Evolutionary conservation across 345 rosid species (phyloP).

Genomic region (Linum usitatissimum): DNA sequence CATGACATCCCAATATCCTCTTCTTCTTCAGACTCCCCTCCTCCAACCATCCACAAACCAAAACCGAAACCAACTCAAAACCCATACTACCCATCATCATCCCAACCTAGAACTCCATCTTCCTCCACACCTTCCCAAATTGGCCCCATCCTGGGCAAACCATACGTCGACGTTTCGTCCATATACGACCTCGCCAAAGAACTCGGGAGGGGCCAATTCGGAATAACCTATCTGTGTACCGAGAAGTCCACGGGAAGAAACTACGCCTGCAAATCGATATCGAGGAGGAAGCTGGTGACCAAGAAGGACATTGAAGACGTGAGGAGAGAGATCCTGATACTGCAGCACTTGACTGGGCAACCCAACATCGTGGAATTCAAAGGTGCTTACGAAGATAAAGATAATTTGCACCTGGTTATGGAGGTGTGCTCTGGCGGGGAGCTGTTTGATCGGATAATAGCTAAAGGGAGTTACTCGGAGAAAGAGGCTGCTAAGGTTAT

Average conservation of each 20-base stretch:
- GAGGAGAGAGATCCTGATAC: constrained; percentile 18
- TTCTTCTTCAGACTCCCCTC: constrained; percentile 39
- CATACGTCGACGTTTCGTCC: constrained; percentile 14
- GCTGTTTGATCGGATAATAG: constrained; percentile 25
- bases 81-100: not conserved
- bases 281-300: constrained; percentile 14
- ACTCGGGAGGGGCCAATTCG: constrained; percentile 25
- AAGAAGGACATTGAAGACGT: constrained; percentile 18
- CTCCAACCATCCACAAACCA: constrained; percentile 3
- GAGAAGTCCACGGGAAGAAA: constrained; percentile 9
- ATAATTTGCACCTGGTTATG: constrained; percentile 20
- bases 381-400: constrained; percentile 23
- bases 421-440: constrained; percentile 27
- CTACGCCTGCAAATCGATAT: constrained; percentile 24
- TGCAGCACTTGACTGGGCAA: constrained; percentile 22
- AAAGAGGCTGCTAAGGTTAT: constrained; percentile 12
- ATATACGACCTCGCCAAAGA: constrained; percentile 17
- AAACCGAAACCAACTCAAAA: not conserved
- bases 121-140: constrained; percentile 29
- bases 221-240: constrained; percentile 16
- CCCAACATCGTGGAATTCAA: constrained; percentile 27
- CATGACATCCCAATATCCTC: constrained; percentile 49
- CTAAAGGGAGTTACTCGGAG: constrained; percentile 18
- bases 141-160: constrained; percentile 20
- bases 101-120: constrained; percentile 9